phyloP scores from a whole-genome alignment of 768 basidiomycete genomes.

The Lactifluus subvellereus region DNA sequence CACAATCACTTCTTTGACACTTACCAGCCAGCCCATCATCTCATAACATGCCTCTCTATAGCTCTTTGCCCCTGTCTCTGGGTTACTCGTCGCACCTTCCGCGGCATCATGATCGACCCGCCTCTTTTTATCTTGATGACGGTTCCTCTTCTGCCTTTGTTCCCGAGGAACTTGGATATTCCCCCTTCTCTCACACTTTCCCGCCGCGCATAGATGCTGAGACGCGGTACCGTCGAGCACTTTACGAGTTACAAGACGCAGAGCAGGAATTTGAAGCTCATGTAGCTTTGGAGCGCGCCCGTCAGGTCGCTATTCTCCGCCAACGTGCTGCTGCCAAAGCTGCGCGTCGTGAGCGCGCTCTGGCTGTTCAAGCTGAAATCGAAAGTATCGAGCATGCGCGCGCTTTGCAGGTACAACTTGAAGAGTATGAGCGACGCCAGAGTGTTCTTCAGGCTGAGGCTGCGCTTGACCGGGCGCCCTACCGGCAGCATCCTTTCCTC shows the following conservation, averaged over 20 bases:
- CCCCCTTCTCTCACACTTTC: neutral
- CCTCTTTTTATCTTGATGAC: neutral
- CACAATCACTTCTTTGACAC: neutral
- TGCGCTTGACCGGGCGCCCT: neutral
- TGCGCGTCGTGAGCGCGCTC: neutral
- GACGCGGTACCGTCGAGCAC: slow-evolving; percentile 20
- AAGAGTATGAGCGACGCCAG: neutral
- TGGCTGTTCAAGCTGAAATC: slow-evolving; percentile 1
- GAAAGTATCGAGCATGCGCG: neutral
- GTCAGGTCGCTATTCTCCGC: slow-evolving; percentile 1
- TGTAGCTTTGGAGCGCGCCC: neutral
- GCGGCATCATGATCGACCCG: neutral
- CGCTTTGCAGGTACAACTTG: neutral
- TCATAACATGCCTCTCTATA: slow-evolving; percentile 14
- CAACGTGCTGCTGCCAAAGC: slow-evolving; percentile 6
- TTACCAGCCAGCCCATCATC: neutral
- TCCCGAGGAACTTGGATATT: neutral
- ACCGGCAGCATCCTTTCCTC: neutral
- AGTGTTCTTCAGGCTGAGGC: neutral
- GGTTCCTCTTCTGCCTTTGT: neutral
- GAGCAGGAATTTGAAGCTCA: slow-evolving; percentile 18
- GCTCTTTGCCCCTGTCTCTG: neutral
- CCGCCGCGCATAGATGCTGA: neutral
- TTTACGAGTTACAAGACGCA: slow-evolving; percentile 18
- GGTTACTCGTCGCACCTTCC: neutral